Conservation (phyloP, 2,329 filamentous ascomycete genomes). For the Stagonosporopsis vannaccii region DNA sequence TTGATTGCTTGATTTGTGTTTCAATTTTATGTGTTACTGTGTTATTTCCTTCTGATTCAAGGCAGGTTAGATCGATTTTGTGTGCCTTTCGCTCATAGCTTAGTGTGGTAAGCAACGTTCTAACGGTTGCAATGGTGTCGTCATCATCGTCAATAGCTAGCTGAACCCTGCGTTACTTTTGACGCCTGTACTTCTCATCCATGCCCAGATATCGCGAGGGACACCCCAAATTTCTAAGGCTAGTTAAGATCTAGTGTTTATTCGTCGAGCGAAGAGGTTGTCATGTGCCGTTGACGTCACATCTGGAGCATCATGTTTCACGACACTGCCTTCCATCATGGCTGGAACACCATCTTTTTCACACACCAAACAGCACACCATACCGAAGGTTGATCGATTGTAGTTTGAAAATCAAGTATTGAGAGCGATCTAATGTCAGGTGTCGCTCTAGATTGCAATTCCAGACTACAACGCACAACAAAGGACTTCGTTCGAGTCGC, state of each 20-base stretch:
- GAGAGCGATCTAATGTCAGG: not conserved
- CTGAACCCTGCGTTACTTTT: not conserved
- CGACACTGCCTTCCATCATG: slow-evolving; percentile 2
- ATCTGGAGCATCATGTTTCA: not conserved
- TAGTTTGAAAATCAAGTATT: not conserved
- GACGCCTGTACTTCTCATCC: not conserved
- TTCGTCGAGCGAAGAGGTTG: too few relatives aligned
- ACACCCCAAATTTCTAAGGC: not conserved
- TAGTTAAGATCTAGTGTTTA: not conserved
- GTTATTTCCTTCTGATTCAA: not conserved
- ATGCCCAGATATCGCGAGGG: too few relatives aligned
- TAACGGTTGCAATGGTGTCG: not conserved
- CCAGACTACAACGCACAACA: not conserved
- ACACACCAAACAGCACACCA: not conserved
- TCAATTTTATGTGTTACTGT: not conserved
- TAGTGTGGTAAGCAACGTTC: not conserved
- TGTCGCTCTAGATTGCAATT: too few relatives aligned
- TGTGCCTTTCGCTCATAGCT: not conserved
- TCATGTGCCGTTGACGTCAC: slow-evolving; percentile 6
- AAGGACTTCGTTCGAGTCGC: not conserved
- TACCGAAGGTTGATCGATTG: not conserved
- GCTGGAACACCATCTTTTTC: slow-evolving; percentile 5
- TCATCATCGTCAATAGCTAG: not conserved
- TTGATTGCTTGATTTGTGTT: not conserved
- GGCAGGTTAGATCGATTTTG: not conserved